Percentiles rank a stretch among this genome's conserved stretches.
Conservation (phyloP, 148 eudicot genomes). For the Fagopyrum tataricum region DNA sequence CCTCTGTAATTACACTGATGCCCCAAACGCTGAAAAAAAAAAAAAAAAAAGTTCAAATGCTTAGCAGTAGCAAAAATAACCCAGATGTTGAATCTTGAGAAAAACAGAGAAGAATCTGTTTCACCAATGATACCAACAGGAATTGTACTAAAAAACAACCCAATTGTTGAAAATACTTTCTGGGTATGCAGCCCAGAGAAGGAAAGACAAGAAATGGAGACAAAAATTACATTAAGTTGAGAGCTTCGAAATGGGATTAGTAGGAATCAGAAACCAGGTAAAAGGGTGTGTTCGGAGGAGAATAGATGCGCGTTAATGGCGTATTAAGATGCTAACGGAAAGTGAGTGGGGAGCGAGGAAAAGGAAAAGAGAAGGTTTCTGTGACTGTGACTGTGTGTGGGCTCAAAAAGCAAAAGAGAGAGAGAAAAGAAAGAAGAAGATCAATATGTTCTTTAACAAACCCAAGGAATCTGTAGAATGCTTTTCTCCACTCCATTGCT, state of each 20-base stretch:
- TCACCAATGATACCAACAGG: background rate
- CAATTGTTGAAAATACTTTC: constrained; percentile 2
- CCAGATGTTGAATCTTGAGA: constrained; percentile 5
- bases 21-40: constrained; percentile 7
- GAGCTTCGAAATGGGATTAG: background rate
- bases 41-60: constrained; percentile 21
- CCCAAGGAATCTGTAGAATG: constrained; percentile 24
- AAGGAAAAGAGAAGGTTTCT: constrained; percentile 2
- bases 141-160: background rate
- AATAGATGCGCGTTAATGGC: background rate
- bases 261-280: background rate
- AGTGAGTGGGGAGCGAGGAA: constrained; percentile 3
- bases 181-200: constrained; percentile 6
- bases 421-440: constrained; percentile 8
- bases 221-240: background rate
- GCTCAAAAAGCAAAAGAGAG: constrained; percentile 11
- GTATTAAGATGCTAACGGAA: constrained; percentile 3
- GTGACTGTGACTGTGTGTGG: background rate
- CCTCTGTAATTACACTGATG: constrained; percentile 10
- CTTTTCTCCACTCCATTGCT: background rate
- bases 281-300: background rate
- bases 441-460: constrained; percentile 18
- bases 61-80: constrained; percentile 5
- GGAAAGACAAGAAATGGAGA: background rate
- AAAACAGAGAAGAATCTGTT: background rate